These are phyloP conservation scores for Cichorium intybus DNA, from an alignment of 140 eudicot genomes.

Conservation along the genomic window DNA sequence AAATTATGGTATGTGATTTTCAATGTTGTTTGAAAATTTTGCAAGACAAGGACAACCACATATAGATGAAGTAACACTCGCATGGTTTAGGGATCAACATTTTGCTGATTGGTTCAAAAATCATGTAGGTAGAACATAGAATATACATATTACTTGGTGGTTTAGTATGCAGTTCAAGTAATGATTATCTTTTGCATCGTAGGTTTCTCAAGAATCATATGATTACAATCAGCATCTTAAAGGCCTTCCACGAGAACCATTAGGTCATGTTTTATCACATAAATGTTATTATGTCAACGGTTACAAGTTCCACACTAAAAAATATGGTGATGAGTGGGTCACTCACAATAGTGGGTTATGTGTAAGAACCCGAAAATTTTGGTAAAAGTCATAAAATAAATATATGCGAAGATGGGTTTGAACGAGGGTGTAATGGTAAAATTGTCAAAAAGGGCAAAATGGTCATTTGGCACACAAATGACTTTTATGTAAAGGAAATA, in stretches of 20 bases:
- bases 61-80: not conserved
- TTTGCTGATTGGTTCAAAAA: not conserved
- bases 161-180: too few species aligned
- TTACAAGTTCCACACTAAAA: not conserved
- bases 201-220: too few species aligned
- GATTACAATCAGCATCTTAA: too few species aligned
- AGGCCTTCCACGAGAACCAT: not conserved
- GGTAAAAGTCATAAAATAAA: too few species aligned
- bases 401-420: too few species aligned
- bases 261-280: not conserved
- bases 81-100: not conserved
- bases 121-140: not conserved
- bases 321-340: not conserved
- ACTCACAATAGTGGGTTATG: not conserved
- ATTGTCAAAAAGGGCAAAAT: too few species aligned
- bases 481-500: too few species aligned
- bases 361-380: too few species aligned
- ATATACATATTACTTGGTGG: not conserved
- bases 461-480: too few species aligned
- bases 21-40: not conserved
- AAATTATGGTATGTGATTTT: too few species aligned
- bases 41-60: not conserved
- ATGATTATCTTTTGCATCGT: too few species aligned
- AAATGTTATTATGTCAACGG: not conserved
- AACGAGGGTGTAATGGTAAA: too few species aligned